Evolutionary conservation across 805 yeast species (phyloP).

Genomic region (Candida ascalaphidarum): DNA sequence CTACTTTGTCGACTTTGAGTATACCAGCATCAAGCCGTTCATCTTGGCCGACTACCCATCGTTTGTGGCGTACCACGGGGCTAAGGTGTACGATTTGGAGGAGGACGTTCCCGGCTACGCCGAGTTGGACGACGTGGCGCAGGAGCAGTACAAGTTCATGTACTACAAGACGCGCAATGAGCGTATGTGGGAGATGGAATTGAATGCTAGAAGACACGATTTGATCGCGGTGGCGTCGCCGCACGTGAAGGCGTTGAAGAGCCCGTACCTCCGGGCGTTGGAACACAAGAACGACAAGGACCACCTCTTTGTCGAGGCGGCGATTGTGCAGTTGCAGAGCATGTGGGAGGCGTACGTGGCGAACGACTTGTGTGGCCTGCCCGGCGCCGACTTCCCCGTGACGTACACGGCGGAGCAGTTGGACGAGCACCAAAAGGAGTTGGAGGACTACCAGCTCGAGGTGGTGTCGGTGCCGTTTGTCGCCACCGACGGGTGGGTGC

Average conservation of each 20-base stretch:
- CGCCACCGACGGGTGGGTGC: slow-evolving; percentile 92
- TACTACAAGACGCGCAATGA: slow-evolving; percentile 87
- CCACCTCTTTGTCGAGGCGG: slow-evolving; percentile 55
- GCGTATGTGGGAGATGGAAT: slow-evolving; percentile 73
- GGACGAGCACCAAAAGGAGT: slow-evolving; percentile 45
- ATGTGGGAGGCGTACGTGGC: slow-evolving; percentile 63
- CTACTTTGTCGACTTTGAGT: slow-evolving; percentile 77
- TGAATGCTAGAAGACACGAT: slow-evolving; percentile 56
- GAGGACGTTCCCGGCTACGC: slow-evolving; percentile 70
- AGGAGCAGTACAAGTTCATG: slow-evolving; percentile 79
- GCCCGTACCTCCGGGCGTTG: slow-evolving; percentile 53
- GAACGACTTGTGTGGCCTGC: slow-evolving; percentile 43
- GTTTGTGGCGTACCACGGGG: slow-evolving; percentile 82
- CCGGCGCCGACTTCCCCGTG: slow-evolving; percentile 46
- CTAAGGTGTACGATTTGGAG: slow-evolving; percentile 68
- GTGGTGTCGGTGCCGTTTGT: slow-evolving; percentile 71
- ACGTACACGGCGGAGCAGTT: slow-evolving; percentile 50
- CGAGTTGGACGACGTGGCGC: slow-evolving; percentile 59
- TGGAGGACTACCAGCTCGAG: slow-evolving; percentile 62
- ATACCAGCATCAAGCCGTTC: slow-evolving; percentile 73
- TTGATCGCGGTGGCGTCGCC: slow-evolving; percentile 77
- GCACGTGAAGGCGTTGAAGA: slow-evolving; percentile 67
- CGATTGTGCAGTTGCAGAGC: slow-evolving; percentile 54
- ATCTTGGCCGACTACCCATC: slow-evolving; percentile 71
- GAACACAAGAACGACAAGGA: slow-evolving; percentile 53